These are phyloP conservation scores for Colletotrichum kahawae DNA, from an alignment of 2,329 filamentous ascomycete species.

Conservation along the genomic window DNA sequence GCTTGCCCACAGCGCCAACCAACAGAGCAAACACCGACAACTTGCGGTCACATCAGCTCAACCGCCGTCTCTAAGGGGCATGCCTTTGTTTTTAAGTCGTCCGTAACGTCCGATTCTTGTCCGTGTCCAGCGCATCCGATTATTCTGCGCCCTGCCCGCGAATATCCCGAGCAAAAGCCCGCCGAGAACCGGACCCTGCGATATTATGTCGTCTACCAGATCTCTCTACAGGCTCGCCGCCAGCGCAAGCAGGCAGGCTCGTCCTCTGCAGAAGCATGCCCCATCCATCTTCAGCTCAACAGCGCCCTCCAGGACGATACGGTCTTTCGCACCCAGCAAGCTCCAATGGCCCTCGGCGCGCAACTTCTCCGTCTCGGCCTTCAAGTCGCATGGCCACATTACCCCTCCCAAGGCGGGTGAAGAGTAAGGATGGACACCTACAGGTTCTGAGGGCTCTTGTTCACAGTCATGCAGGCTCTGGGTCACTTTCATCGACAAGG, in stretches of 20 bases:
- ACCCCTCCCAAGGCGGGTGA: constrained; percentile 86
- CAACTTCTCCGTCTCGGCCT: constrained; percentile 69
- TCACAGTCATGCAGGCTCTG: constrained; percentile 64
- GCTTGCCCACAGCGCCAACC: constrained; percentile 5
- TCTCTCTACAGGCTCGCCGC: constrained; percentile 35
- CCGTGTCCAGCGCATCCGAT: not conserved
- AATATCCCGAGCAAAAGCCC: not conserved
- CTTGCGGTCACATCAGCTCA: not conserved
- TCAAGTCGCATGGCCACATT: constrained; percentile 76
- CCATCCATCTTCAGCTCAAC: not conserved
- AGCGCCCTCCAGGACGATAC: not conserved
- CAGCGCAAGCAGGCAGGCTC: constrained; percentile 32
- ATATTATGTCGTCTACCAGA: constrained; percentile 7
- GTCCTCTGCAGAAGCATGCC: constrained; percentile 25
- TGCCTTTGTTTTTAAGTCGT: not conserved
- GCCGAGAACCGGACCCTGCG: not conserved
- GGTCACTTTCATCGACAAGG: constrained; percentile 94
- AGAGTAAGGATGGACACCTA: constrained; percentile 68
- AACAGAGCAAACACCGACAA: not conserved
- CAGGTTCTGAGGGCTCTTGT: not conserved
- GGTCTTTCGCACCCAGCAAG: not conserved
- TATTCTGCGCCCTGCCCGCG: not conserved
- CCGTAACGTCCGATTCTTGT: not conserved
- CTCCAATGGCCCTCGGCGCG: constrained; percentile 33
- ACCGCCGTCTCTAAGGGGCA: not conserved